phyloP scores from a whole-genome alignment of 257 asterid genomes.

The Plectranthus barbatus region DNA sequence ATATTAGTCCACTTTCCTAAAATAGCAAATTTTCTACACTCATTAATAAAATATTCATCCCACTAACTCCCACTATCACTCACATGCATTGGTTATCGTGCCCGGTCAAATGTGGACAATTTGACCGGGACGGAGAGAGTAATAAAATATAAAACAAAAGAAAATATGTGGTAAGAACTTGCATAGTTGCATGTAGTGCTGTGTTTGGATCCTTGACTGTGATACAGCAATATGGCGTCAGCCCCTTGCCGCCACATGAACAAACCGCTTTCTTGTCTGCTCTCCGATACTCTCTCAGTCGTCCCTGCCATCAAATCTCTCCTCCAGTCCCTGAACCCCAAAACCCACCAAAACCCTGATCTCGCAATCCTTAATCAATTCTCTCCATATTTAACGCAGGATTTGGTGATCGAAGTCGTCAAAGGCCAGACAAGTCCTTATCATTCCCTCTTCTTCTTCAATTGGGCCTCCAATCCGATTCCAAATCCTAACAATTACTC shows the following conservation, averaged over 20 bases:
- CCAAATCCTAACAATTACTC: constrained; percentile 25
- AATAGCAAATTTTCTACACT: no score
- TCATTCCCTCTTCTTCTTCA: constrained; percentile 47
- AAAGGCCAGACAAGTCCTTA: constrained; percentile 27
- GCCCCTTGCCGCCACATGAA: constrained; percentile 9
- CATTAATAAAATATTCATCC: no score
- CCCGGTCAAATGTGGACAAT: no score
- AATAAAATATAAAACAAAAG: no score
- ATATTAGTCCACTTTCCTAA: no score
- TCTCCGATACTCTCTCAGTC: constrained; percentile 2
- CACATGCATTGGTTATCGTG: no score
- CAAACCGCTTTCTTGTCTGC: background rate
- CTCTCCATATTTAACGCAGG: constrained; percentile 26
- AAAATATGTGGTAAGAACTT: no score
- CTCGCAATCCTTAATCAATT: constrained; percentile 34
- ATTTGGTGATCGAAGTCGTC: constrained; percentile 25
- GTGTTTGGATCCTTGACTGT: no score
- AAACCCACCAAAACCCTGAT: constrained; percentile 13
- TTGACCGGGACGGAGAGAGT: no score
- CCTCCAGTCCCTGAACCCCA: constrained; percentile 29
- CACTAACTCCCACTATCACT: no score
- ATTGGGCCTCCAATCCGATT: constrained; percentile 33
- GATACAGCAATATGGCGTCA: constrained; percentile 1
- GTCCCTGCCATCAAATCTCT: constrained; percentile 21
- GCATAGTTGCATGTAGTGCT: no score